Percentiles rank a stretch among this genome's conserved stretches.
phyloP scores from a whole-genome alignment of 495 filamentous ascomycete species.

The Penicillium mononematosum region DNA sequence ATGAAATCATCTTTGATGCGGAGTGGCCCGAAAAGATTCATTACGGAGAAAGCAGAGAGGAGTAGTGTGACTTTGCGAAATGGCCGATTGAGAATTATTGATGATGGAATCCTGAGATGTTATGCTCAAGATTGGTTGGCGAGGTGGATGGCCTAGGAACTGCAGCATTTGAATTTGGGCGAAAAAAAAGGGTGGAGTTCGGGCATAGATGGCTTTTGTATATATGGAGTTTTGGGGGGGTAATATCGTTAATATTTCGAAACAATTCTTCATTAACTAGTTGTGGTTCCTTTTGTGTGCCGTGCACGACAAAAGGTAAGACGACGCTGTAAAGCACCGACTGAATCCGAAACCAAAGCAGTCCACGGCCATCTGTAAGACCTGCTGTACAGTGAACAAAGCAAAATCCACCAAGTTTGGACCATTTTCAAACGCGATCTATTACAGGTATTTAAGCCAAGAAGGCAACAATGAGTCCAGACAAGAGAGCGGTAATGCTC shows the following conservation, averaged over 20 bases:
- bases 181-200: not conserved
- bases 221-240: not conserved
- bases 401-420: slow-evolving; percentile 1
- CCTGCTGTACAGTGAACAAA: slow-evolving; percentile 15
- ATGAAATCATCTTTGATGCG: not conserved
- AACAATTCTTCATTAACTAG: slow-evolving; percentile 8
- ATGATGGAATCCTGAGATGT: slow-evolving; percentile 37
- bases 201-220: not conserved
- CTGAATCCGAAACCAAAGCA: not conserved
- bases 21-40: slow-evolving; percentile 20
- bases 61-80: slow-evolving; percentile 39
- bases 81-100: slow-evolving; percentile 34
- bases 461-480: slow-evolving; percentile 21
- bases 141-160: slow-evolving; percentile 26
- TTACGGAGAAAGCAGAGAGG: slow-evolving; percentile 37
- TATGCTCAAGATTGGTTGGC: slow-evolving; percentile 40
- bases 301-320: not conserved
- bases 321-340: not conserved
- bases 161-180: not conserved
- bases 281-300: not conserved
- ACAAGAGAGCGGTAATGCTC: slow-evolving; percentile 19
- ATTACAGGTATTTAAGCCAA: slow-evolving; percentile 15
- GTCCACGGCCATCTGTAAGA: slow-evolving; percentile 4
- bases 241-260: not conserved
- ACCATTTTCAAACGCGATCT: not conserved